Conservation (phyloP, 805 yeast genomes). For the Barnettozyma botsteinii region DNA sequence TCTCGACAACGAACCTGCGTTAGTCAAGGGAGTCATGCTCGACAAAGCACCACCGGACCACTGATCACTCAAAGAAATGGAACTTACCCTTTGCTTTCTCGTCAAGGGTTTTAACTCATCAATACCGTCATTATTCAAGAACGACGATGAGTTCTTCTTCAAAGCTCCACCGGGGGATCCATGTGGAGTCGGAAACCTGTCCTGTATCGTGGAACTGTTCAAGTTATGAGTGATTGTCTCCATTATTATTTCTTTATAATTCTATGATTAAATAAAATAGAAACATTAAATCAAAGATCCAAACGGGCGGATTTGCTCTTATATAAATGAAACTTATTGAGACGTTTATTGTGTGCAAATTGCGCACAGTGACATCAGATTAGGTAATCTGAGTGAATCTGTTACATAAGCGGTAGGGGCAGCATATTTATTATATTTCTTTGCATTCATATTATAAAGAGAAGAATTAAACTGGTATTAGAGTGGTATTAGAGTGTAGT, state of each 20-base stretch:
- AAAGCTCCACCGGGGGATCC: slow-evolving; percentile 4
- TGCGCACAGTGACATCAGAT: no score
- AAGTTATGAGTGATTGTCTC: neutral
- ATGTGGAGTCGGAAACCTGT: neutral
- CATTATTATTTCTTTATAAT: neutral
- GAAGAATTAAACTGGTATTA: no score
- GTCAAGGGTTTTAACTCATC: slow-evolving; percentile 59
- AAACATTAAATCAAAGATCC: no score
- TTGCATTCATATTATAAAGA: no score
- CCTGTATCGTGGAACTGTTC: neutral
- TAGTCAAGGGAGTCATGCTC: slow-evolving; percentile 23
- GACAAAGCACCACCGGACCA: slow-evolving; percentile 41
- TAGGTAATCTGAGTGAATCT: no score
- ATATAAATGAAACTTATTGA: no score
- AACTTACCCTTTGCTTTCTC: slow-evolving; percentile 58
- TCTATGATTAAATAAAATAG: no score
- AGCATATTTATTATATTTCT: no score
- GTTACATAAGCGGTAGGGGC: no score
- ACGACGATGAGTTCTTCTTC: slow-evolving; percentile 46
- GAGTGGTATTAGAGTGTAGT: no score
- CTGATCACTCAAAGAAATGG: slow-evolving; percentile 65
- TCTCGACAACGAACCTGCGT: slow-evolving; percentile 23
- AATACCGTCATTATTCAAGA: slow-evolving; percentile 67
- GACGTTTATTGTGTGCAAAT: no score
- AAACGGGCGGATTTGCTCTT: no score